These are phyloP conservation scores for Boletus edulis DNA, from an alignment of 768 basidiomycete species.

Conservation along the genomic window DNA sequence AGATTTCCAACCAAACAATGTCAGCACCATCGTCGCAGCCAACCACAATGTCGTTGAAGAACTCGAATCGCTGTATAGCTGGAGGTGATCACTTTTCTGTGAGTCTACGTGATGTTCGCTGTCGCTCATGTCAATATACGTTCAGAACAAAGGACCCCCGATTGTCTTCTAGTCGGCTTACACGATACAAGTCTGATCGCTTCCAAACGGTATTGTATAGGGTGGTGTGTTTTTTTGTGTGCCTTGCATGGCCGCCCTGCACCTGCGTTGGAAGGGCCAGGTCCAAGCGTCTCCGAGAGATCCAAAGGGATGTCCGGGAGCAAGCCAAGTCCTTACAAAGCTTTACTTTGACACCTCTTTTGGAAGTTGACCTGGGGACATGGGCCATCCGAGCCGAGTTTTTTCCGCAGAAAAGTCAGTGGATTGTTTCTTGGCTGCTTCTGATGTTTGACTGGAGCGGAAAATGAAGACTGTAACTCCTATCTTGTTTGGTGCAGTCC, in stretches of 20 bases:
- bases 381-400: constrained; percentile 10
- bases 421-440: background rate
- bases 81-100: constrained; percentile 13
- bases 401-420: constrained; percentile 9
- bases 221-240: constrained; percentile 23
- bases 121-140: background rate
- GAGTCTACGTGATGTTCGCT: background rate
- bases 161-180: constrained; percentile 30
- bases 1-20: background rate
- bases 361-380: constrained; percentile 5
- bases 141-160: constrained; percentile 37
- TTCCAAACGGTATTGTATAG: constrained; percentile 30
- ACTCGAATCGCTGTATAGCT: constrained; percentile 18
- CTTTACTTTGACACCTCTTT: background rate
- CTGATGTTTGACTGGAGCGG: background rate
- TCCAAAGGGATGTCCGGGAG: background rate
- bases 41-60: constrained; percentile 17
- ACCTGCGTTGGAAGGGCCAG: constrained; percentile 7
- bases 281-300: constrained; percentile 2
- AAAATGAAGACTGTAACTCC: constrained; percentile 1
- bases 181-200: constrained; percentile 30
- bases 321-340: constrained; percentile 9
- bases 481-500: constrained; percentile 16
- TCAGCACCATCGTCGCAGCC: background rate
- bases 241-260: constrained; percentile 11